These are phyloP conservation scores for Suaeda aralocaspica DNA, from an alignment of 148 eudicot genomes.

Conservation along the genomic window DNA sequence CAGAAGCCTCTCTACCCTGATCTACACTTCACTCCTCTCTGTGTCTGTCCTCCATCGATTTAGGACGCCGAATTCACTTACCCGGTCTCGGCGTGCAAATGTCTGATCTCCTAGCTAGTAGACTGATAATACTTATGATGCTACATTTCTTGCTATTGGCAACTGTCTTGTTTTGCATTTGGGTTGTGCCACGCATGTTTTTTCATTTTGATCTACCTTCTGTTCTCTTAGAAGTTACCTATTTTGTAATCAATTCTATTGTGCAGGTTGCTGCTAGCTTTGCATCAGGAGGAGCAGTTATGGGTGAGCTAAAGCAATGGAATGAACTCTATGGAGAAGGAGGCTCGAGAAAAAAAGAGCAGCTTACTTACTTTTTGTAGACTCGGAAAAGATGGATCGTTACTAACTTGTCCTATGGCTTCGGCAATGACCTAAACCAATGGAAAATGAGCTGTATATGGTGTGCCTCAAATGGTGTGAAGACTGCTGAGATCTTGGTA, in stretches of 20 bases:
- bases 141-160: no score
- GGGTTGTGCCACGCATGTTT: not conserved
- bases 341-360: slow-evolving; percentile 91
- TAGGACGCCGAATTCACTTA: no score
- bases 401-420: not conserved
- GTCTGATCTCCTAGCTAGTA: no score
- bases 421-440: not conserved
- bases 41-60: no score
- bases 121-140: no score
- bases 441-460: not conserved
- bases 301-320: slow-evolving; percentile 83
- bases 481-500: not conserved
- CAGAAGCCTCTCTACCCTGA: no score
- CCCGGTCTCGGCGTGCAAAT: no score
- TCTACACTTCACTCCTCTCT: no score
- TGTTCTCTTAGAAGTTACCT: not conserved
- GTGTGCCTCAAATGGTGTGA: not conserved
- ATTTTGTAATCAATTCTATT: not conserved
- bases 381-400: not conserved
- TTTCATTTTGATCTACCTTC: not conserved
- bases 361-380: slow-evolving; percentile 68
- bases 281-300: slow-evolving; percentile 61
- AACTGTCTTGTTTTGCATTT: no score
- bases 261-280: slow-evolving; percentile 87
- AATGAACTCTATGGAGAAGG: slow-evolving; percentile 85